Evolutionary conservation across 148 eudicot genomes (phyloP), one percentile per base, ranked within the genome.

Genomic region (Rhododendron williamsianum): DNA sequence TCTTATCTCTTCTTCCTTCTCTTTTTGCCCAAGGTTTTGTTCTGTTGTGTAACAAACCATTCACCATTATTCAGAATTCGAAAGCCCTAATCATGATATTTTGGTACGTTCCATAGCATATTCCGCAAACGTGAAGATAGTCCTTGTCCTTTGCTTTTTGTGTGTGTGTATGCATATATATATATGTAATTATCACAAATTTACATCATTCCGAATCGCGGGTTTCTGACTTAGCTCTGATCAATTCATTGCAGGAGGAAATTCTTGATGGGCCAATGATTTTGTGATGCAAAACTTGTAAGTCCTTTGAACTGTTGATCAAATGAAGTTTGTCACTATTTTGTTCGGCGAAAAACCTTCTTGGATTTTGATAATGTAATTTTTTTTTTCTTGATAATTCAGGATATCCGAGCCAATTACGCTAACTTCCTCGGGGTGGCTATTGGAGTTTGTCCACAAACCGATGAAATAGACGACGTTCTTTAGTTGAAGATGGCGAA

Each of bases 401-500:
- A 67, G 73, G 72, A 9, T 10, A 10, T 67, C 27, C 16, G 0
- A 11, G 15, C 0, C 35, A 67, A 16, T 25, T 25, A 65, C 13
- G 30, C 9, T 12, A n/a, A 65, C 30, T 9, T 65, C 12, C 0
- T 69, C 2, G 74, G 16, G 74, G 36, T 18, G 65, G 65, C 65
- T 58, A 25, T 67, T 67, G 15, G 35, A 4, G 15, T 67, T 71
- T 13, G 5, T 52, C 6, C 71, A 38, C 81, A 54, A 49, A 71
- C 33, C 30, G 78, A 52, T 74, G 82, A 81, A 15, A 58, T 58
- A 72, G 82, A 35, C 46, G 46, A 46, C 76, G 30, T 25, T 74
- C 76, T 60, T 11, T n/a, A 36, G 58, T 80, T 23, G 35, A 71
- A 41, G 69, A 89, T 87, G 91, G 82, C 84, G 12, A 60, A 74